A percentile compares a stretch with the other conserved stretches of the same genome.
Evolutionary conservation across 2,329 filamentous ascomycete species (phyloP).

Genomic region (Colletotrichum musae): DNA sequence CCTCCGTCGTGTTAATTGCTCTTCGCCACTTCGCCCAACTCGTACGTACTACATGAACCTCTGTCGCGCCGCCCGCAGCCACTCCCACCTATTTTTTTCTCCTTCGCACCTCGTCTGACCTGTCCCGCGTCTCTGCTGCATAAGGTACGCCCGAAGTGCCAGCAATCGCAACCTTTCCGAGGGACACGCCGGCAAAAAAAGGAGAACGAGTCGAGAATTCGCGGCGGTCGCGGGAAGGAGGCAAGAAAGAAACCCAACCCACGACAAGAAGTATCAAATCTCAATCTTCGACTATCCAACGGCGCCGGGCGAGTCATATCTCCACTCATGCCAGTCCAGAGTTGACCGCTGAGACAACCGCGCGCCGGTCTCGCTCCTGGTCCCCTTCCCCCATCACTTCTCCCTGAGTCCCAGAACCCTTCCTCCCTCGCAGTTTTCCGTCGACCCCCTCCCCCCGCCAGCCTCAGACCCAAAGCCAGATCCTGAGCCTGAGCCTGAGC

Average conservation of each 20-base stretch:
- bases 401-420: too few species aligned
- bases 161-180: conserved; percentile 12
- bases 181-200: not conserved
- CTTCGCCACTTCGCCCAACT: conserved; percentile 38
- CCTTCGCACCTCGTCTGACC: conserved; percentile 25
- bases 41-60: conserved; percentile 36
- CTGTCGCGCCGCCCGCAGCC: conserved; percentile 36
- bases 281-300: conserved; percentile 17
- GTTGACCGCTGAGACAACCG: conserved; percentile 40
- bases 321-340: conserved; percentile 39
- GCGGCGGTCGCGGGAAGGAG: not conserved
- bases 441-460: conserved; percentile 30
- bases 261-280: not conserved
- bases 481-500: not conserved
- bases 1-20: conserved; percentile 22
- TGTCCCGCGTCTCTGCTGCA: conserved; percentile 18
- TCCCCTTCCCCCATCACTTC: conserved; percentile 21
- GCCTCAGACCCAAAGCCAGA: not conserved
- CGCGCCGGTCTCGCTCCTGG: conserved; percentile 39
- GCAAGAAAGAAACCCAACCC: not conserved
- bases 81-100: conserved; percentile 24
- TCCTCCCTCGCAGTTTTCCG: conserved; percentile 12
- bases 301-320: conserved; percentile 31
- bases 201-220: not conserved
- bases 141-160: conserved; percentile 5